Evolutionary conservation across 2,329 filamentous ascomycete species (phyloP).

Genomic region (Fusarium metavorans): DNA sequence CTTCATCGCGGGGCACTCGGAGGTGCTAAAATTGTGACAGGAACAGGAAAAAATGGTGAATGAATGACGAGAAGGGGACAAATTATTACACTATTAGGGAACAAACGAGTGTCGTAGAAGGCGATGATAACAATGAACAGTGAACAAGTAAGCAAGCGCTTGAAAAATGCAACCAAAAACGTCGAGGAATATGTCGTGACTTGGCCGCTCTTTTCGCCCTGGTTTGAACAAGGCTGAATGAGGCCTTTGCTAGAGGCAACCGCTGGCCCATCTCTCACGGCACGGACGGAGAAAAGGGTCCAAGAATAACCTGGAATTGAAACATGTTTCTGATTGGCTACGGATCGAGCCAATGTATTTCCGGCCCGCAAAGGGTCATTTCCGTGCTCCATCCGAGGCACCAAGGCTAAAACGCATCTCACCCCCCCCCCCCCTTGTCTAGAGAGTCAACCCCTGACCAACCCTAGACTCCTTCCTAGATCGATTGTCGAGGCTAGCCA

Average conservation of each 20-base stretch:
- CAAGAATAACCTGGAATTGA: neutral
- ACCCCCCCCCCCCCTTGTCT: neutral
- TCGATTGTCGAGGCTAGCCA: neutral
- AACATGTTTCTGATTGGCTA: neutral
- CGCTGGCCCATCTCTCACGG: neutral
- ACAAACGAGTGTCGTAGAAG: neutral
- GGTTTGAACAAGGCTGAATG: neutral
- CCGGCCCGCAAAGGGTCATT: neutral
- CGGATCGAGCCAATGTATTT: neutral
- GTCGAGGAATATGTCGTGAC: neutral
- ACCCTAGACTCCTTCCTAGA: neutral
- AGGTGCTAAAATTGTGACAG: neutral
- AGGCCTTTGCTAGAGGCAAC: neutral
- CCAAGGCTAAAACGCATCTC: neutral
- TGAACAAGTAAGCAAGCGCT: neutral
- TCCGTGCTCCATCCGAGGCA: neutral
- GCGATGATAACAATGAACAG: neutral
- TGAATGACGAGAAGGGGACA: neutral
- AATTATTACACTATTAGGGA: neutral
- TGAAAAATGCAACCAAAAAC: neutral
- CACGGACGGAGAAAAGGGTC: neutral
- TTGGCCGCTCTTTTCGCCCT: neutral
- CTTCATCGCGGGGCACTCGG: constrained; percentile 16
- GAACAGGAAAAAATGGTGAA: neutral
- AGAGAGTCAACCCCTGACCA: neutral